phyloP scores from a whole-genome alignment of 805 yeast species.

The Candida suzukii region DNA sequence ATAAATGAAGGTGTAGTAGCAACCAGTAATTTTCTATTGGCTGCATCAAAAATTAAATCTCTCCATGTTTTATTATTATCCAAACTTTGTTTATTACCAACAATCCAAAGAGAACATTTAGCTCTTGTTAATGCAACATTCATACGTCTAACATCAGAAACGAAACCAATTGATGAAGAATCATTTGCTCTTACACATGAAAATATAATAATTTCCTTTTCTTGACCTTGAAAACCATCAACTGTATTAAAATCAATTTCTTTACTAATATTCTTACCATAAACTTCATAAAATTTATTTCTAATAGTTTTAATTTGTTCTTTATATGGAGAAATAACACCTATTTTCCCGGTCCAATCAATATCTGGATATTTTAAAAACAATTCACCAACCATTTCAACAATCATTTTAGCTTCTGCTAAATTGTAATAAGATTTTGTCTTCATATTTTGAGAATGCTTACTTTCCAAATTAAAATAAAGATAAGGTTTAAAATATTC shows the following conservation, averaged over 20 bases:
- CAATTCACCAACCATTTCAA: constrained; percentile 55
- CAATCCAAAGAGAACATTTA: constrained; percentile 81
- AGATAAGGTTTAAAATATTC: constrained; percentile 62
- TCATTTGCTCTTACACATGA: constrained; percentile 91
- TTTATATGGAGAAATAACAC: constrained; percentile 91
- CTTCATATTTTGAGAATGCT: constrained; percentile 55
- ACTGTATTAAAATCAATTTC: constrained; percentile 88
- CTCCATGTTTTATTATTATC: constrained; percentile 65
- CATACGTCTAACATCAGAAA: constrained; percentile 90
- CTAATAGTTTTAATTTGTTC: constrained; percentile 68
- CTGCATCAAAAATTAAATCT: constrained; percentile 60
- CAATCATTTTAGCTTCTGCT: constrained; percentile 66
- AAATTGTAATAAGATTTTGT: constrained; percentile 68
- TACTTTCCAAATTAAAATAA: constrained; percentile 65
- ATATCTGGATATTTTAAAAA: constrained; percentile 38
- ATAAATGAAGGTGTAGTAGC: not conserved
- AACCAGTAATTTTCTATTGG: constrained; percentile 28
- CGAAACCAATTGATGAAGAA: constrained; percentile 70
- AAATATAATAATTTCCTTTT: constrained; percentile 86
- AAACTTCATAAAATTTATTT: constrained; percentile 46
- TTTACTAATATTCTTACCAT: constrained; percentile 55
- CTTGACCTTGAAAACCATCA: constrained; percentile 98
- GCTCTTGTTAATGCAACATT: constrained; percentile 97
- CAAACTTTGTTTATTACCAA: constrained; percentile 73
- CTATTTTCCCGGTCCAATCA: constrained; percentile 67